Conservation (phyloP, 2,329 filamentous ascomycete genomes). For the Rhynchosporium secalis region DNA sequence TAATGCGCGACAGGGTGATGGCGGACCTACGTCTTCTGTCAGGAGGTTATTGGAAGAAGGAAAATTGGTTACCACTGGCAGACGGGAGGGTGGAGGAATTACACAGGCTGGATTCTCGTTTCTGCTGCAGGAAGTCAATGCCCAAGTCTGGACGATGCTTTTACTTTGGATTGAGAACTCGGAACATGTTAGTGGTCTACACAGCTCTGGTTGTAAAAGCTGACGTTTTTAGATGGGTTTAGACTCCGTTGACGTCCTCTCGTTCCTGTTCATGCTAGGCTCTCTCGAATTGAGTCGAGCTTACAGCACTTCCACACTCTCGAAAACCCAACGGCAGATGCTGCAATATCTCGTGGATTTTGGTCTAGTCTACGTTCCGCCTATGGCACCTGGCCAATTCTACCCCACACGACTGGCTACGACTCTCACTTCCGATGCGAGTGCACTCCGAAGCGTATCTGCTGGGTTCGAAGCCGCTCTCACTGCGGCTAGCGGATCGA, state of each 20-base stretch:
- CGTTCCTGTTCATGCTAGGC: slow-evolving; percentile 93
- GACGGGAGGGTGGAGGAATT: slow-evolving; percentile 62
- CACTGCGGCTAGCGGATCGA: slow-evolving; percentile 47
- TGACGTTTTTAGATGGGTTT: slow-evolving; percentile 52
- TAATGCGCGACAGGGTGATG: slow-evolving; percentile 48
- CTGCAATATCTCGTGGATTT: slow-evolving; percentile 89
- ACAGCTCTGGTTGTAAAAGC: slow-evolving; percentile 11
- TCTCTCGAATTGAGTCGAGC: slow-evolving; percentile 88
- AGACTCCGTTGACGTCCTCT: slow-evolving; percentile 90
- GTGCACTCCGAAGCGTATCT: slow-evolving; percentile 68
- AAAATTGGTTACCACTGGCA: slow-evolving; percentile 68
- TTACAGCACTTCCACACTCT: slow-evolving; percentile 84
- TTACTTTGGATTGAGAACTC: slow-evolving; percentile 90
- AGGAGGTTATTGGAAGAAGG: slow-evolving; percentile 81
- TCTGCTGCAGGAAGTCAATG: slow-evolving; percentile 89
- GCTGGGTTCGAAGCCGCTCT: slow-evolving; percentile 69
- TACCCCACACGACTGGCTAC: slow-evolving; percentile 94
- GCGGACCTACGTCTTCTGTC: slow-evolving; percentile 71
- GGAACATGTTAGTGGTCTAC: slow-evolving; percentile 51
- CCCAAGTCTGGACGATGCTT: slow-evolving; percentile 93
- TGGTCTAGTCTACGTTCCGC: slow-evolving; percentile 79
- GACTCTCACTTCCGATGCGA: slow-evolving; percentile 76
- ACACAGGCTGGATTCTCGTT: slow-evolving; percentile 95
- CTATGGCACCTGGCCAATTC: slow-evolving; percentile 59
- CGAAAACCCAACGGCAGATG: slow-evolving; percentile 80